Evolutionary conservation across 2,329 filamentous ascomycete species (phyloP).

Genomic region (Botrytis elliptica): DNA sequence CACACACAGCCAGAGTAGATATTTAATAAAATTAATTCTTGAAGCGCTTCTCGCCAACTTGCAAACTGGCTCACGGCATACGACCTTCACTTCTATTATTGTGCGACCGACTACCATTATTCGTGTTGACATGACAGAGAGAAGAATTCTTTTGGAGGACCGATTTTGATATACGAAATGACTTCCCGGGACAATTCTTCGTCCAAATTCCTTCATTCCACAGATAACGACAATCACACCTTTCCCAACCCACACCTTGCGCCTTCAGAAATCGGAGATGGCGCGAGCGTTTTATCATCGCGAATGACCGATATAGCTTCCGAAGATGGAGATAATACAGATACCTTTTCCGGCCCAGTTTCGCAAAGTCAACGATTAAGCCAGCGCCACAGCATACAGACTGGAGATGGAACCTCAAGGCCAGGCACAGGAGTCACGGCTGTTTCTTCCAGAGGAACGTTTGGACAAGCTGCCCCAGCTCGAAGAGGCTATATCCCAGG

Average conservation of each 20-base stretch:
- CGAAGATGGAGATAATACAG: conserved; percentile 46
- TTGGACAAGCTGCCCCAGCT: conserved; percentile 56
- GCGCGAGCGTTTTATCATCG: conserved; percentile 52
- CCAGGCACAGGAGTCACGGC: conserved; percentile 48
- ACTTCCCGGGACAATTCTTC: conserved; percentile 31
- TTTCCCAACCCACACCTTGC: conserved; percentile 29
- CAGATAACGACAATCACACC: conserved; percentile 26
- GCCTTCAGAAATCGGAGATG: conserved; percentile 40
- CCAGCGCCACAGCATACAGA: conserved; percentile 32
- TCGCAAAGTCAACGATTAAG: conserved; percentile 41
- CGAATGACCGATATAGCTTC: conserved; percentile 55
- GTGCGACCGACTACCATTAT: background rate
- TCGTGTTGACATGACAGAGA: background rate
- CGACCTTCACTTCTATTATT: background rate
- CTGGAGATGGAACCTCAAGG: conserved; percentile 48
- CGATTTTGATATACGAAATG: conserved; percentile 25
- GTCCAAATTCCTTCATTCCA: conserved; percentile 22
- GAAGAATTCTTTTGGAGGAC: background rate
- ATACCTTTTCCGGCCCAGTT: conserved; percentile 40
- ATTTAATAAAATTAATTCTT: conserved; percentile 3
- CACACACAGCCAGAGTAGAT: background rate
- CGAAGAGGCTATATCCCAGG: conserved; percentile 44
- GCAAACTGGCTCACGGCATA: background rate
- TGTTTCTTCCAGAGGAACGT: conserved; percentile 48
- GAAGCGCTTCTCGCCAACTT: background rate